Evolutionary conservation across 768 basidiomycete species (phyloP).

Genomic region (Rhizopogon salebrosus): DNA sequence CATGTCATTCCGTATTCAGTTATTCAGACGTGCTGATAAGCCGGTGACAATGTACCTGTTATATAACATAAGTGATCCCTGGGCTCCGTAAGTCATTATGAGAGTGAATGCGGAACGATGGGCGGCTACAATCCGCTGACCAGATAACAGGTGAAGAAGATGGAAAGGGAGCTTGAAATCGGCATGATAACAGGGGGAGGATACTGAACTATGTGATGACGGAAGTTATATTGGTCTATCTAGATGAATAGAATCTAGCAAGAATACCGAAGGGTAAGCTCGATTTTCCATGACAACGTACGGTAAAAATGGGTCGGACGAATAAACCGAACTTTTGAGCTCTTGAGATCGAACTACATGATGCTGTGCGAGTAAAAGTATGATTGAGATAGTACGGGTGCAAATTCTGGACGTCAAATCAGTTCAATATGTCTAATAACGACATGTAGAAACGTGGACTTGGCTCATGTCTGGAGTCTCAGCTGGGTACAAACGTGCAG

Average conservation of each 20-base stretch:
- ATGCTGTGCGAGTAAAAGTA: not conserved
- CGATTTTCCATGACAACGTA: slow-evolving; percentile 12
- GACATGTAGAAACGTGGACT: not conserved
- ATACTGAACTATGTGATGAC: not conserved
- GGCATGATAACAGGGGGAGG: not conserved
- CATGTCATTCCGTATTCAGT: not conserved
- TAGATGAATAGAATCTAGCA: not conserved
- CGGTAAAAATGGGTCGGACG: slow-evolving; percentile 7
- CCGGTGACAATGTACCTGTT: slow-evolving; percentile 1
- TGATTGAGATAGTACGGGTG: not conserved
- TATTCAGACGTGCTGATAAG: not conserved
- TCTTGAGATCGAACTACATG: no score
- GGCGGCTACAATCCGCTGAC: not conserved
- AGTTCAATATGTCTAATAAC: not conserved
- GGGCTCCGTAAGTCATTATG: not conserved
- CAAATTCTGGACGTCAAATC: not conserved
- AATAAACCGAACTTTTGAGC: no score
- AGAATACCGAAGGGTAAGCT: not conserved
- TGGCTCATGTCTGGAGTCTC: not conserved
- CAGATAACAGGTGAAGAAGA: not conserved
- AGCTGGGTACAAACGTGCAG: not conserved
- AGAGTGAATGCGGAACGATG: not conserved
- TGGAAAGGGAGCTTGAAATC: not conserved
- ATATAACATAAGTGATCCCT: not conserved
- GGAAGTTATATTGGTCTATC: not conserved